Conservation (phyloP, 2,329 filamentous ascomycete species). For the Trichoderma citrinoviride region DNA sequence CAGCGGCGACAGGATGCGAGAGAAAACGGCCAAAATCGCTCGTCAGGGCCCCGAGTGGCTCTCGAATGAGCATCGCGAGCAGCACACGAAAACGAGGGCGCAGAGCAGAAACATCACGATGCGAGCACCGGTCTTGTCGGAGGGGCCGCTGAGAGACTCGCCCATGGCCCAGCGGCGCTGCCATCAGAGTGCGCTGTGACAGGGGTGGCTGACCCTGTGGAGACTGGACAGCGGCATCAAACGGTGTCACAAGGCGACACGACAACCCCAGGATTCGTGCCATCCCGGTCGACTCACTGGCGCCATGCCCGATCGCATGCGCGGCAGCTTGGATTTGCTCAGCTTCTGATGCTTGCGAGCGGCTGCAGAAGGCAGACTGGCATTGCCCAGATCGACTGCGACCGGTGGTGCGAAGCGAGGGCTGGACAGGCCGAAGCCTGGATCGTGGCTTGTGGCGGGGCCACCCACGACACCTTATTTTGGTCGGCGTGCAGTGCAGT, state of each 20-base stretch:
- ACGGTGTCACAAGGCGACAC: conserved; percentile 26
- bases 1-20: background rate
- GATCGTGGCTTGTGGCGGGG: conserved; percentile 25
- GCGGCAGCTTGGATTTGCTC: conserved; percentile 4
- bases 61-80: background rate
- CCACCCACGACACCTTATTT: conserved; percentile 24
- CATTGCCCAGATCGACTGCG: background rate
- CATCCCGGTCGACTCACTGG: conserved; percentile 8
- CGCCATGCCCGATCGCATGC: conserved; percentile 6
- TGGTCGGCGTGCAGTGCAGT: conserved; percentile 13
- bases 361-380: conserved; percentile 12
- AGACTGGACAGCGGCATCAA: conserved; percentile 23
- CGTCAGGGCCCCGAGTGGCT: background rate
- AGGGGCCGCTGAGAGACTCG: conserved; percentile 20
- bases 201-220: conserved; percentile 26
- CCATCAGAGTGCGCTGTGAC: conserved; percentile 25
- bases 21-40: background rate
- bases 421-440: conserved; percentile 12
- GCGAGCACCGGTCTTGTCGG: conserved; percentile 12
- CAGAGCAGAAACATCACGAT: conserved; percentile 12
- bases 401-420: background rate
- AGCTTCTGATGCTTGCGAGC: conserved; percentile 13
- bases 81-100: background rate
- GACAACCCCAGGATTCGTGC: conserved; percentile 21
- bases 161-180: conserved; percentile 22